Percentiles rank a stretch among this genome's conserved stretches.
phyloP scores from a whole-genome alignment of 257 asterid species.

The Solanum boliviense region DNA sequence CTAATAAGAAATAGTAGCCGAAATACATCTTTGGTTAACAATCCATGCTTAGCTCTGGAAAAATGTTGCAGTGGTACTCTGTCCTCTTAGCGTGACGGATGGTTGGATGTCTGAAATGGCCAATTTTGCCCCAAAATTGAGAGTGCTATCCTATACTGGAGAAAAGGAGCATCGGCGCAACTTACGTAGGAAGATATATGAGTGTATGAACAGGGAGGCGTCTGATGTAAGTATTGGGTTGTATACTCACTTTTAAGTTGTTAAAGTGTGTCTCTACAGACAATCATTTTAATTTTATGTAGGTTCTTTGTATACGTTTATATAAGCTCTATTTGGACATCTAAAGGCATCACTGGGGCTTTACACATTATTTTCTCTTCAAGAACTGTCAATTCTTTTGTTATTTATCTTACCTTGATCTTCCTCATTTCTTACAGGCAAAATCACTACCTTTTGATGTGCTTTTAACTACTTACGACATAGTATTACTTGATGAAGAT shows the following conservation, averaged over 20 bases:
- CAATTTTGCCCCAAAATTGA: slow-evolving; percentile 59
- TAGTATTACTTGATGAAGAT: slow-evolving; percentile 75
- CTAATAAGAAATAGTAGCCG: not conserved
- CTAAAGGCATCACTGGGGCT: not conserved
- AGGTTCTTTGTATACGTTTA: not conserved
- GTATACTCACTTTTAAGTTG: not conserved
- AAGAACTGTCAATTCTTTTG: not conserved
- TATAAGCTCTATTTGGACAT: not conserved
- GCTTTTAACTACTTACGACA: slow-evolving; percentile 82
- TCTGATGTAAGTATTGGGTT: slow-evolving; percentile 27
- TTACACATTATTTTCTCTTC: not conserved
- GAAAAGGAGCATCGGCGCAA: slow-evolving; percentile 67
- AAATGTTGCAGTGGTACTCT: slow-evolving; percentile 69
- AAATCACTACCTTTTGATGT: slow-evolving; percentile 64
- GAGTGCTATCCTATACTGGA: slow-evolving; percentile 71
- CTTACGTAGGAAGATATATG: slow-evolving; percentile 52
- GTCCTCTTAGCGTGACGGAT: slow-evolving; percentile 87
- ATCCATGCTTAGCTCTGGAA: slow-evolving; percentile 2
- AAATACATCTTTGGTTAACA: not conserved
- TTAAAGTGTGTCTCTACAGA: not conserved
- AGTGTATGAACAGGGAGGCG: slow-evolving; percentile 26
- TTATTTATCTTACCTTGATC: not conserved
- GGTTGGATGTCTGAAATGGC: slow-evolving; percentile 83
- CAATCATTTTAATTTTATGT: not conserved
- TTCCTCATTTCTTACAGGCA: slow-evolving; percentile 34